These are phyloP conservation scores for Xylariaceae sp. DNA, from an alignment of 2,329 filamentous ascomycete genomes.

Conservation along the genomic window DNA sequence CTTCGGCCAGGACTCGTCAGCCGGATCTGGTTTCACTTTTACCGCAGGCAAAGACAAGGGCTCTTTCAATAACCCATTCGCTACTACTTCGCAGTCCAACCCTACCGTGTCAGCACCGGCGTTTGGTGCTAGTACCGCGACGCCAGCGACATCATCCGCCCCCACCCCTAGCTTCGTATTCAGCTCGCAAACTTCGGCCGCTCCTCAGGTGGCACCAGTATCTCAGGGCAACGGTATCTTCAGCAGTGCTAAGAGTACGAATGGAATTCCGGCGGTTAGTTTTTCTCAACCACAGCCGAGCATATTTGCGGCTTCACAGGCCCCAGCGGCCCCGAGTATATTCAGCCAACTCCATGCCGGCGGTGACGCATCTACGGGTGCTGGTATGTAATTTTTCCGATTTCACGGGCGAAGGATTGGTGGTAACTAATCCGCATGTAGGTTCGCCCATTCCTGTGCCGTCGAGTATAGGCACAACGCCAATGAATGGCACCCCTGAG, in stretches of 20 bases:
- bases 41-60: constrained; percentile 32
- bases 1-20: constrained; percentile 25
- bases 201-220: constrained; percentile 23
- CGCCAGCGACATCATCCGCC: constrained; percentile 24
- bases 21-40: constrained; percentile 35
- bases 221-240: constrained; percentile 24
- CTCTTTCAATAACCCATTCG: constrained; percentile 34
- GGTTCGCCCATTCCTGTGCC: constrained; percentile 46
- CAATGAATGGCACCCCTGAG: constrained; percentile 54
- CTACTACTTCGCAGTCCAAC: constrained; percentile 15
- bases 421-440: constrained; percentile 13
- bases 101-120: constrained; percentile 19
- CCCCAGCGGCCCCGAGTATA: constrained; percentile 14
- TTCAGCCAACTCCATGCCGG: constrained; percentile 28
- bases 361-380: constrained; percentile 38
- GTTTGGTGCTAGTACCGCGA: constrained; percentile 21
- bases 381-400: constrained; percentile 33
- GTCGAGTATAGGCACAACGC: constrained; percentile 57
- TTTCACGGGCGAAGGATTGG: not conserved
- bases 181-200: constrained; percentile 25
- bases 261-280: constrained; percentile 34
- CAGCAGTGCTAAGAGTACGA: constrained; percentile 24
- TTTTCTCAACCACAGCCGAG: constrained; percentile 34
- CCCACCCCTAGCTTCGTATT: constrained; percentile 24
- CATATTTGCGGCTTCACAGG: constrained; percentile 26